These are phyloP conservation scores for Phaseolus lunatus DNA, from an alignment of 306 rosid species.

Conservation along the genomic window DNA sequence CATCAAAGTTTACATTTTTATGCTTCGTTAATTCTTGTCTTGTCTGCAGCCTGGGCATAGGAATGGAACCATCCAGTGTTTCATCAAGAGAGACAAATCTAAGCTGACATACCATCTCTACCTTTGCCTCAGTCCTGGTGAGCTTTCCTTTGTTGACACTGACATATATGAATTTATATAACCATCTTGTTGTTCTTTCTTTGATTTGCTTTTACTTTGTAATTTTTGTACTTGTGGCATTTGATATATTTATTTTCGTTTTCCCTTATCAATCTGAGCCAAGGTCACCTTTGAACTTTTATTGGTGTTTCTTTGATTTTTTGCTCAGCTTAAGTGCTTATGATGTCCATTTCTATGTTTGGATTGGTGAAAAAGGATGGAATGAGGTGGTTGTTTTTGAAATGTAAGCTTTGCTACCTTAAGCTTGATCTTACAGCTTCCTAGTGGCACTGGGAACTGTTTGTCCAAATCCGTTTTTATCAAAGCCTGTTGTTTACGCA, in stretches of 20 bases:
- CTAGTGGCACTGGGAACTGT: slow-evolving; percentile 5
- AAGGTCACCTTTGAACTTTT: background rate
- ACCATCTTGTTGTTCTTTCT: background rate
- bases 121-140: slow-evolving; percentile 96
- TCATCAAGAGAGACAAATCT: slow-evolving; percentile 93
- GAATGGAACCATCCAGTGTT: slow-evolving; percentile 88
- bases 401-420: slow-evolving; percentile 3
- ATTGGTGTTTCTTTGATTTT: slow-evolving; percentile 13
- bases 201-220: background rate
- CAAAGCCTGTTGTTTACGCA: background rate
- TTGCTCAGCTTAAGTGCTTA: slow-evolving; percentile 2
- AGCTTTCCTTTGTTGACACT: slow-evolving; percentile 36
- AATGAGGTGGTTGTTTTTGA: background rate
- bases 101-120: slow-evolving; percentile 84
- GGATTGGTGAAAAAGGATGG: background rate
- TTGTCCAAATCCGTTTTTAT: background rate
- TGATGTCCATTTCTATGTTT: slow-evolving; percentile 5
- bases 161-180: background rate
- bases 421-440: background rate
- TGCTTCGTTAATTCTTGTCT: slow-evolving; percentile 22
- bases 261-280: background rate
- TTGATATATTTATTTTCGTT: background rate
- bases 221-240: slow-evolving; percentile 19
- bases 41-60: slow-evolving; percentile 84
- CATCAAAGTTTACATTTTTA: background rate